phyloP scores from a whole-genome alignment of 371 early-diverging fungal species.

The Nematocida parisii region DNA sequence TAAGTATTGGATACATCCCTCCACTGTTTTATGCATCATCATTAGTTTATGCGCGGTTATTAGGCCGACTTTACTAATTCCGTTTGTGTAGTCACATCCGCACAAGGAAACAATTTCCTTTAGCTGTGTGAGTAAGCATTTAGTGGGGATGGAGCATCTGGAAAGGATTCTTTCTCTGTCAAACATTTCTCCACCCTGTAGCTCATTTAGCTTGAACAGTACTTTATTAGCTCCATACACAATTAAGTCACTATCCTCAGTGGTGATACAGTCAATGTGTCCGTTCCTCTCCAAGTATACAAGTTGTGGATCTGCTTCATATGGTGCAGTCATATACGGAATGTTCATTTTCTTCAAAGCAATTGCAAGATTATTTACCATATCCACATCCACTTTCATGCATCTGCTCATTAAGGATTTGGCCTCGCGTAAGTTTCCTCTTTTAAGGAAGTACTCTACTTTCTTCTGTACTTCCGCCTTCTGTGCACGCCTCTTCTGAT shows the following conservation, averaged over 20 bases:
- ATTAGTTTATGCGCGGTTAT: slow-evolving; percentile 76
- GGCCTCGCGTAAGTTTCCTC: slow-evolving; percentile 56
- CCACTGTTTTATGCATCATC: slow-evolving; percentile 61
- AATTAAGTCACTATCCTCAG: slow-evolving; percentile 92
- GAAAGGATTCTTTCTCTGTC: slow-evolving; percentile 56
- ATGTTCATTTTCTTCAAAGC: slow-evolving; percentile 73
- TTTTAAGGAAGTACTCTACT: slow-evolving; percentile 37
- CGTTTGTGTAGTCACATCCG: slow-evolving; percentile 88
- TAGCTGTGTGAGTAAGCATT: slow-evolving; percentile 70
- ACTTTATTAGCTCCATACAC: slow-evolving; percentile 78
- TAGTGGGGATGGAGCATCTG: slow-evolving; percentile 13
- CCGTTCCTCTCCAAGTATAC: slow-evolving; percentile 76
- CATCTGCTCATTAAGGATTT: slow-evolving; percentile 63
- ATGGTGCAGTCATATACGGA: slow-evolving; percentile 84
- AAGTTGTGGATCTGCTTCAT: slow-evolving; percentile 95
- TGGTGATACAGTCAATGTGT: slow-evolving; percentile 77
- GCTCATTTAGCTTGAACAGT: slow-evolving; percentile 66
- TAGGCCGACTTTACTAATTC: slow-evolving; percentile 79
- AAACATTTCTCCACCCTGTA: slow-evolving; percentile 58
- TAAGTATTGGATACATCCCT: slow-evolving; percentile 52
- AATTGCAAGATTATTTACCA: slow-evolving; percentile 72
- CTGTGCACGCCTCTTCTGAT: slow-evolving; percentile 72
- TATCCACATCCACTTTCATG: slow-evolving; percentile 65
- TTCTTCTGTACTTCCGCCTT: slow-evolving; percentile 58
- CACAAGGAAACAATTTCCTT: slow-evolving; percentile 85